Evolutionary conservation across 163 green algal genomes (phyloP), one percentile per base, ranked within the genome.

Genomic region (Chlorella variabilis): DNA sequence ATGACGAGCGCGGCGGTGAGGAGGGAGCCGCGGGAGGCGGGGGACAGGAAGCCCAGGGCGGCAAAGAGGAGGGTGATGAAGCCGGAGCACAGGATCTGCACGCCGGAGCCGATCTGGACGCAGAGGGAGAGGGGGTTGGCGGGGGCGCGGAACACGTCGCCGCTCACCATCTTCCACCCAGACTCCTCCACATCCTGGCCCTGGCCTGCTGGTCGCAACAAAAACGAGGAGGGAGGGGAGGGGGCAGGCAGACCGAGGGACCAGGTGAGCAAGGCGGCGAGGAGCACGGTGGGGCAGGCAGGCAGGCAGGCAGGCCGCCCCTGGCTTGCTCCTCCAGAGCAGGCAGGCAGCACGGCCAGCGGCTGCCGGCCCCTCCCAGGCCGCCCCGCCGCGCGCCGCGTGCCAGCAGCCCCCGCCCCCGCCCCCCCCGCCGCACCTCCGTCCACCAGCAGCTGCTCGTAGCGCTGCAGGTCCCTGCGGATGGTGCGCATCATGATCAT

Each of bases 401-500:
- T 54, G 45, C 11, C 45, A 54, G 45, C 45, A 74, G 61, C 42
- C 77, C 81, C 61, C 38, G 78, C 25, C 11, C 34, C 45, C 45
- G 45, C 45, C 45, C 45, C 75, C 20, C 48, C 49, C 25, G 13
- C 61, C 49, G 4, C 81, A 71, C 54, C 62, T 63, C 81, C 85
- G 49, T 97, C 94, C 61, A 96, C 92, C 81, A 98, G 88, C 31
- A 98, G 85, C 82, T 94, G 80, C 87, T 98, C 94, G 71, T 98
- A 98, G 78, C 94, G 94, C 34, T 92, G 87, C 81, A 99, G 87
- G 84, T 99, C 96, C 31, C 94, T 90, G 54, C 96, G 91, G 65
- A 99, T 93, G 20, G 96, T 98, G 51, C 96, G 90, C 77, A 98
- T 93, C 81, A 99, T 91, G 83, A 99, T 99, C 86, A 97, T 93